Conservation (phyloP, 306 rosid genomes). For the Vicia villosa region DNA sequence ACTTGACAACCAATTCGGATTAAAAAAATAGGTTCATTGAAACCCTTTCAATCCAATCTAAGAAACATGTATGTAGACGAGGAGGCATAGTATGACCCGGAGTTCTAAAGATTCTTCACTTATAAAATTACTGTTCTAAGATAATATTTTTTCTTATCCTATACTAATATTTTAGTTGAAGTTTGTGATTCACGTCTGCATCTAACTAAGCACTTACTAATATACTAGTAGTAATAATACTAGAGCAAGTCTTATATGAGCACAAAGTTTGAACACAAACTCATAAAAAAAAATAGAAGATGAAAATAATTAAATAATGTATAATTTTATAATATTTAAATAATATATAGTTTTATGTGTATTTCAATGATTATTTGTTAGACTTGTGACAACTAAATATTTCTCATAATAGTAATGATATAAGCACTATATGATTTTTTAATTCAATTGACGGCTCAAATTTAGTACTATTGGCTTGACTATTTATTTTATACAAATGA, state of each 20-base stretch:
- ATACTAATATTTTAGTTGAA: background rate
- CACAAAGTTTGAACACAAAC: no score
- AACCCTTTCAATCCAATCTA: constrained; percentile 47
- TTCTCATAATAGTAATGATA: background rate
- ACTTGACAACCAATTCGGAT: background rate
- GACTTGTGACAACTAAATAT: no score
- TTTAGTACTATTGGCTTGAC: background rate
- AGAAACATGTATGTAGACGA: constrained; percentile 64
- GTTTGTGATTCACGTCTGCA: constrained; percentile 7
- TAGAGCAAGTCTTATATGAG: no score
- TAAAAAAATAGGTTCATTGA: constrained; percentile 29
- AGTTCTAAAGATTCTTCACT: constrained; percentile 65
- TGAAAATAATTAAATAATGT: no score
- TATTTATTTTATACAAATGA: background rate
- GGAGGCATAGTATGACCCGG: constrained; percentile 66
- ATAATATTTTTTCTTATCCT: constrained; percentile 44
- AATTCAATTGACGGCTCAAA: background rate
- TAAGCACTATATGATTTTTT: background rate
- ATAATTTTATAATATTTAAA: no score
- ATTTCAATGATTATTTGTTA: no score
- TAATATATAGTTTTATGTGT: no score
- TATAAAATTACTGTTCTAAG: constrained; percentile 38
- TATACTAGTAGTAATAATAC: background rate
- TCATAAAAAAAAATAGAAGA: no score
- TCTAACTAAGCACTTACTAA: background rate